Evolutionary conservation across 1,284 basidiomycete genomes (phyloP).

Genomic region (Ustilago xerochloae): DNA sequence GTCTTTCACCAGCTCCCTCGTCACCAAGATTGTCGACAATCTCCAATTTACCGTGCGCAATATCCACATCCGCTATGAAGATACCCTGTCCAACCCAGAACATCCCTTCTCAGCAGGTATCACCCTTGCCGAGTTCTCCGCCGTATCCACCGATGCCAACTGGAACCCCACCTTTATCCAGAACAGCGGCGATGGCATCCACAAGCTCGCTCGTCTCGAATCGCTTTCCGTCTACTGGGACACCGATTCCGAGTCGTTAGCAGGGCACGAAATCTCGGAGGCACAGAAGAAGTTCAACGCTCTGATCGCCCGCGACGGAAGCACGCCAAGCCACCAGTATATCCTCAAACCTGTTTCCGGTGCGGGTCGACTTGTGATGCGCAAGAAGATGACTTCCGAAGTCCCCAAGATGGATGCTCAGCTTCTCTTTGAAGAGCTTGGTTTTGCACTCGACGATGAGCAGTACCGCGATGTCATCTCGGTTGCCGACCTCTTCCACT

Average conservation of each 20-base stretch:
- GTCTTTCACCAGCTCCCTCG: constrained; percentile 84
- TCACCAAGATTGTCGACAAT: constrained; percentile 94
- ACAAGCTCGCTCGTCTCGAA: constrained; percentile 89
- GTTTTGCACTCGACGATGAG: constrained; percentile 88
- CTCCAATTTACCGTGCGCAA: constrained; percentile 85
- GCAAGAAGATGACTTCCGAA: constrained; percentile 76
- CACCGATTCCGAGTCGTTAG: constrained; percentile 86
- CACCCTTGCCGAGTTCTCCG: constrained; percentile 91
- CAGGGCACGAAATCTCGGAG: constrained; percentile 74
- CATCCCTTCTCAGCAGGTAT: constrained; percentile 95
- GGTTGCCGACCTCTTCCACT: constrained; percentile 95
- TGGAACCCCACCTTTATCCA: constrained; percentile 97
- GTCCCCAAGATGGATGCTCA: constrained; percentile 85
- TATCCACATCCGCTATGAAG: constrained; percentile 85
- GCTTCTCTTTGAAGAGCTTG: constrained; percentile 92
- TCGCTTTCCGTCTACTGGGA: constrained; percentile 96
- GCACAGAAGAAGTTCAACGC: constrained; percentile 82
- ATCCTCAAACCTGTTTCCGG: constrained; percentile 96
- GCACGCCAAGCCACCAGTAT: constrained; percentile 79
- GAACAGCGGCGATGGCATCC: constrained; percentile 85
- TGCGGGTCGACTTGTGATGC: constrained; percentile 88
- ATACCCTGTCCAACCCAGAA: constrained; percentile 91
- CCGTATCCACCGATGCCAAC: constrained; percentile 88
- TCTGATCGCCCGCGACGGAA: constrained; percentile 71
- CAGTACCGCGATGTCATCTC: constrained; percentile 96